Conservation (phyloP, 805 yeast species). For the Wickerhamomyces xylosicus region DNA sequence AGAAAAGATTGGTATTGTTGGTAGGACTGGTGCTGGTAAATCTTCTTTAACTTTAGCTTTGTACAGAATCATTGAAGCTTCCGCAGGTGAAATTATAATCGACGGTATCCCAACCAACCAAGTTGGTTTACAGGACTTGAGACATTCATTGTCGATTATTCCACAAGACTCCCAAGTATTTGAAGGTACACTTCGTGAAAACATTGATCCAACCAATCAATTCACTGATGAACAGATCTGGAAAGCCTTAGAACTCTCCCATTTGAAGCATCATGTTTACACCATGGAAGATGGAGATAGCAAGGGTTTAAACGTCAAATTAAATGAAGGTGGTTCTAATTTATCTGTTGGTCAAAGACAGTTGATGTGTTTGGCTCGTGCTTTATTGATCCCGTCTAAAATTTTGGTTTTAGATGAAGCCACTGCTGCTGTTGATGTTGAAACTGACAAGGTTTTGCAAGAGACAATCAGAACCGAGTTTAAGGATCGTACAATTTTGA, state of each 20-base stretch:
- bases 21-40: slow-evolving; percentile 96
- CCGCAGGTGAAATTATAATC: slow-evolving; percentile 57
- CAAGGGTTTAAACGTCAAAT: slow-evolving; percentile 41
- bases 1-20: slow-evolving; percentile 92
- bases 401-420: slow-evolving; percentile 76
- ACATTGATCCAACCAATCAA: slow-evolving; percentile 70
- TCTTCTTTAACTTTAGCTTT: slow-evolving; percentile 77
- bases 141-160: slow-evolving; percentile 71
- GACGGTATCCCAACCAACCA: slow-evolving; percentile 58
- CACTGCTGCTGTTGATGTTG: slow-evolving; percentile 83
- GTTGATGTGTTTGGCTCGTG: slow-evolving; percentile 74
- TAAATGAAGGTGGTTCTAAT: slow-evolving; percentile 62
- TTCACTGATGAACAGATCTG: slow-evolving; percentile 74
- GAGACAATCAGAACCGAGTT: slow-evolving; percentile 70
- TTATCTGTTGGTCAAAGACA: slow-evolving; percentile 73
- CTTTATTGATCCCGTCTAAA: slow-evolving; percentile 51
- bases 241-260: slow-evolving; percentile 70
- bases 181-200: slow-evolving; percentile 77
- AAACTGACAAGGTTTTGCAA: slow-evolving; percentile 70
- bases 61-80: slow-evolving; percentile 76
- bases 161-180: slow-evolving; percentile 94
- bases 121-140: slow-evolving; percentile 69
- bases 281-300: slow-evolving; percentile 46
- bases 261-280: slow-evolving; percentile 56
- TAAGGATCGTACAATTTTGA: slow-evolving; percentile 66